These are phyloP conservation scores for Sideroxylon spinosum DNA, from an alignment of 179 eudicot genomes.

Conservation along the genomic window DNA sequence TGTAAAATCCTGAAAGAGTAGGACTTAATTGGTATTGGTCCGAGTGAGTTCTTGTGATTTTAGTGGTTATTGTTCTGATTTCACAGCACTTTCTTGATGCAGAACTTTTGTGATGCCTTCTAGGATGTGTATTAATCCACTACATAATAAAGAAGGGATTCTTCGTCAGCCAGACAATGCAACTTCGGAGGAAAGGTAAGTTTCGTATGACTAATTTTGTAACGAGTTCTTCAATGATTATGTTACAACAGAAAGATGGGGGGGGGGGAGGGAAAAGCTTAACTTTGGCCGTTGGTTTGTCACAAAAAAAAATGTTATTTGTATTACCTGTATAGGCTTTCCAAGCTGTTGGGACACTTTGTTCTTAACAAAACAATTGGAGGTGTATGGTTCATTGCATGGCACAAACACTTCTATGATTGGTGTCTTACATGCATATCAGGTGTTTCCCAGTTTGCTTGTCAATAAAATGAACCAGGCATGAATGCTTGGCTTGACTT, in stretches of 20 bases:
- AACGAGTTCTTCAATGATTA: background rate
- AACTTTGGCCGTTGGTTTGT: background rate
- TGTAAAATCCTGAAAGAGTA: conserved; percentile 1
- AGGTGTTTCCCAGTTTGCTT: conserved; percentile 1
- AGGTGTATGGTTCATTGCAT: background rate
- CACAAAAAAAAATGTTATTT: background rate
- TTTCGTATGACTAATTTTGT: conserved; percentile 12
- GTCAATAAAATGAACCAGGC: background rate
- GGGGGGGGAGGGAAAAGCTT: background rate
- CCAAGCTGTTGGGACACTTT: background rate
- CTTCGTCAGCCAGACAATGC: conserved; percentile 48
- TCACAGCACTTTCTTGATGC: conserved; percentile 17
- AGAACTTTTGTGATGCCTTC: conserved; percentile 99
- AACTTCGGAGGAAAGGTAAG: conserved; percentile 66
- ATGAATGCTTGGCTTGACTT: background rate
- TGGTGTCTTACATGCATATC: background rate
- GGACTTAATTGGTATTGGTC: background rate
- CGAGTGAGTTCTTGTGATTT: background rate
- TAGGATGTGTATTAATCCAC: conserved; percentile 89
- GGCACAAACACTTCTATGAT: background rate
- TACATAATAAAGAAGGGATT: conserved; percentile 77
- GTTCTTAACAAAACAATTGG: background rate
- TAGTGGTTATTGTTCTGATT: background rate
- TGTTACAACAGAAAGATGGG: background rate
- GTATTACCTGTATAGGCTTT: background rate